Base-by-base conservation (phyloP, 2,329 filamentous ascomycete species). In the Fusarium sp. region DNA sequence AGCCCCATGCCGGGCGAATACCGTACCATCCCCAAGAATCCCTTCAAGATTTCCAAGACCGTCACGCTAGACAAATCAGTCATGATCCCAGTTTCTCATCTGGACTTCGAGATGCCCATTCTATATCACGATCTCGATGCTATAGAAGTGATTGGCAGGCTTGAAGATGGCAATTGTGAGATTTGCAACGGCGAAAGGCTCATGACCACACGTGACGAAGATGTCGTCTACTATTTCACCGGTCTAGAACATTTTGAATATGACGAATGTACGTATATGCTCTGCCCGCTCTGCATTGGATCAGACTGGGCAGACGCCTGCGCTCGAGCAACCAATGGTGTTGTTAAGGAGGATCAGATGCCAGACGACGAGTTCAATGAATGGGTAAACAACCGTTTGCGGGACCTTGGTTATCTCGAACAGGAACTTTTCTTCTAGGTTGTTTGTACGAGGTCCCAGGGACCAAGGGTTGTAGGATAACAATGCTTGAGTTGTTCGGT, bases 251-350 rank as follows among this genome's bases (percentile, higher is more conserved):
- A 2, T 6, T 8, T 3, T 8, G 15, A 8, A 12, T 4, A 9
- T 11, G 1, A 24, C n/a, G 12, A 15, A 8, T 5, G 20, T 12
- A 34, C 8, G 13, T 2, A 2, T 3, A 32, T 48, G 46, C 4
- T 40, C 8, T 55, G 29, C 6, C 52, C 41, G 1, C 20, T 45
- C 8, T 55, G 29, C 18, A 25, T 55, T 20, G 41, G 52, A 6
- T 3, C 3, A 2, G 2, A 12, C 1, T 25, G n/a, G 11, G 29
- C 52, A 16, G 2, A 20, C n/a, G n/a, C n/a, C n/a, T n/a, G n/a
- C n/a, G n/a, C n/a, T n/a, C n/a, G n/a, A n/a, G n/a, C n/a, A n/a
- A n/a, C n/a, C n/a, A n/a, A n/a, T n/a, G n/a, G n/a, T n/a, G n/a
- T n/a, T n/a, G n/a, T n/a, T n/a, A n/a, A n/a, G n/a, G n/a, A n/a